Percentiles rank a stretch among this genome's conserved stretches.
phyloP scores from a whole-genome alignment of 176 grass and related monocot species.

The Melocanna baccifera region DNA sequence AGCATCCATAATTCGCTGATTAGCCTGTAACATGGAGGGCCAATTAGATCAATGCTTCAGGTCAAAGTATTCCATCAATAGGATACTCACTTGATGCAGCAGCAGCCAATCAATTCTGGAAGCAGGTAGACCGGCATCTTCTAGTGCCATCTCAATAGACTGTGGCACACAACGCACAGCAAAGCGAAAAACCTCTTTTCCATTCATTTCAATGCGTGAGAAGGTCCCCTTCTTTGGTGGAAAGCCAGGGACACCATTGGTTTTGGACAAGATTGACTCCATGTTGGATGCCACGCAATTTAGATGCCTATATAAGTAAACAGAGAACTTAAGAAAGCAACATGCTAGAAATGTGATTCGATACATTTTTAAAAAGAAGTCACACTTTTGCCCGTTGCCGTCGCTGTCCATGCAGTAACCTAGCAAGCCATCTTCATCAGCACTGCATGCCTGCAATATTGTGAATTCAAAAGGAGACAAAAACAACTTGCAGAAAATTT shows the following conservation, averaged over 20 bases:
- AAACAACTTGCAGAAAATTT: constrained; percentile 14
- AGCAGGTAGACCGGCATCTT: constrained; percentile 59
- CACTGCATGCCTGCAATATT: constrained; percentile 57
- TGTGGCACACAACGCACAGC: constrained; percentile 75
- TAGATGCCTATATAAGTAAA: constrained; percentile 58
- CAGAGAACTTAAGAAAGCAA: constrained; percentile 23
- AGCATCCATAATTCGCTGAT: constrained; percentile 89
- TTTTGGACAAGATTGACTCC: constrained; percentile 41
- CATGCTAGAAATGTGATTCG: neutral
- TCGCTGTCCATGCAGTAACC: constrained; percentile 83
- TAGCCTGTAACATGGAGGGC: constrained; percentile 51
- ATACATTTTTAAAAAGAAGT: neutral
- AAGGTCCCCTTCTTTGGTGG: constrained; percentile 71
- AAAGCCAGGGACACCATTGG: constrained; percentile 60
- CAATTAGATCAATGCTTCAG: constrained; percentile 1
- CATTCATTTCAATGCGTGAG: constrained; percentile 91
- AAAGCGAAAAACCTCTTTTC: constrained; percentile 97
- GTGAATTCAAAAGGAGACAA: constrained; percentile 31
- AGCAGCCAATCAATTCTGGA: constrained; percentile 90
- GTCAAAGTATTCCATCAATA: neutral
- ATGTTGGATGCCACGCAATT: constrained; percentile 33
- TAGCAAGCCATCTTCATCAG: constrained; percentile 80
- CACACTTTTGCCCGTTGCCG: constrained; percentile 77
- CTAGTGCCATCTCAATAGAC: constrained; percentile 74
- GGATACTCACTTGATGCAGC: constrained; percentile 79